phyloP scores from a whole-genome alignment of 192 early-diverging fungal species.

The Tieghemiomyces parasiticus region DNA sequence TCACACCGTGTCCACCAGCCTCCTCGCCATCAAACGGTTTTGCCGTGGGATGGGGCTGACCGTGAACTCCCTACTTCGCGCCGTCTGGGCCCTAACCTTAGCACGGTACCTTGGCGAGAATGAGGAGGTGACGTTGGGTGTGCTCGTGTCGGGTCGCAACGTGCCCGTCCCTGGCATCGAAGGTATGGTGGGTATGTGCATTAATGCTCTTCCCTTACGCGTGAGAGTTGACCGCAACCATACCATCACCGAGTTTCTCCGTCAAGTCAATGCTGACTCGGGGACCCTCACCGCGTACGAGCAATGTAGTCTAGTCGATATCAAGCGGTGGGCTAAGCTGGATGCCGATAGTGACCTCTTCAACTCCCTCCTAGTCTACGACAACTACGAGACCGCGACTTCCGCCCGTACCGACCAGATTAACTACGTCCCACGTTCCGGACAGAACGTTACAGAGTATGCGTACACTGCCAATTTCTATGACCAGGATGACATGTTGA shows the following conservation, averaged over 20 bases:
- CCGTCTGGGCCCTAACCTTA: background rate
- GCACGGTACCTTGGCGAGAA: background rate
- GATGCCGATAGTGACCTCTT: background rate
- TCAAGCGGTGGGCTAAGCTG: background rate
- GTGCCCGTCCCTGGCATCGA: background rate
- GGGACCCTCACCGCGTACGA: background rate
- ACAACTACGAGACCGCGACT: background rate
- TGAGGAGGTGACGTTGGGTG: background rate
- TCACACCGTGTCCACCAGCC: too few species aligned
- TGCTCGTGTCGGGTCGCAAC: constrained; percentile 1
- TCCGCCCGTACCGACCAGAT: background rate
- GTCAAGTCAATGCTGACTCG: background rate
- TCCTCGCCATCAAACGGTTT: background rate
- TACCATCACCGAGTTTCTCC: background rate
- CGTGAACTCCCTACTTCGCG: background rate
- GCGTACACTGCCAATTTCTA: background rate
- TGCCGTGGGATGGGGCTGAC: background rate
- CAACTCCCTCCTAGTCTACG: background rate
- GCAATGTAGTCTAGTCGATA: background rate
- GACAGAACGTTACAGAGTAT: constrained; percentile 1
- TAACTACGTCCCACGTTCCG: background rate
- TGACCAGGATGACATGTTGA: background rate
- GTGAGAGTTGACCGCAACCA: background rate
- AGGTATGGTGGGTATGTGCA: background rate
- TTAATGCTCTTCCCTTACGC: constrained; percentile 4